phyloP scores from a whole-genome alignment of 257 asterid genomes.

The Solanum phureja region DNA sequence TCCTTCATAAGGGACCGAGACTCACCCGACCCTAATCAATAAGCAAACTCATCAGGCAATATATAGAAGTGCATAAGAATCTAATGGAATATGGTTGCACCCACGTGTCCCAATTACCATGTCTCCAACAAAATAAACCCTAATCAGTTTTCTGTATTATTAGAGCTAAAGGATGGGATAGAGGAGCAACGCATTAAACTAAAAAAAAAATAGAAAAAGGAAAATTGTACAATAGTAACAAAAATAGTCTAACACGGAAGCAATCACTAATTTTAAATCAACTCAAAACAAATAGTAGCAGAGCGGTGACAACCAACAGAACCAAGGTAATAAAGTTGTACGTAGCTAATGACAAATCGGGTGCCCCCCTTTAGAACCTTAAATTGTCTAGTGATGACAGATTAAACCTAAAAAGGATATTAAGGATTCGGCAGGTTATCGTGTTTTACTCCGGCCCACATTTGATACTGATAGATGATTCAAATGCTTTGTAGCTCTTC shows the following conservation, averaged over 20 bases:
- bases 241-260: background rate
- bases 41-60: conserved; percentile 3
- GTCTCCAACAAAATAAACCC: background rate
- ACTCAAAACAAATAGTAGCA: background rate
- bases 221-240: background rate
- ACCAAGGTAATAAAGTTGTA: background rate
- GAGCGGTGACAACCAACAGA: background rate
- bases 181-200: background rate
- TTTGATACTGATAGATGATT: background rate
- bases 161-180: background rate
- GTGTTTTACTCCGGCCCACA: background rate
- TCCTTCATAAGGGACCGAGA: conserved; percentile 73
- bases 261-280: background rate
- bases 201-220: background rate
- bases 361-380: background rate
- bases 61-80: background rate
- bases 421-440: background rate
- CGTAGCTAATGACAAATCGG: background rate
- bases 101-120: background rate
- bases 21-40: conserved; percentile 83
- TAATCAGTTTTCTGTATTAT: background rate
- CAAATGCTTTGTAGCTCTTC: background rate
- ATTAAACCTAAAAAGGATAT: background rate
- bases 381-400: background rate
- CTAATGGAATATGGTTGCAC: background rate